A percentile compares a stretch with the other conserved stretches of the same genome.
phyloP scores from a whole-genome alignment of 495 filamentous ascomycete genomes.

The Letharia lupina region DNA sequence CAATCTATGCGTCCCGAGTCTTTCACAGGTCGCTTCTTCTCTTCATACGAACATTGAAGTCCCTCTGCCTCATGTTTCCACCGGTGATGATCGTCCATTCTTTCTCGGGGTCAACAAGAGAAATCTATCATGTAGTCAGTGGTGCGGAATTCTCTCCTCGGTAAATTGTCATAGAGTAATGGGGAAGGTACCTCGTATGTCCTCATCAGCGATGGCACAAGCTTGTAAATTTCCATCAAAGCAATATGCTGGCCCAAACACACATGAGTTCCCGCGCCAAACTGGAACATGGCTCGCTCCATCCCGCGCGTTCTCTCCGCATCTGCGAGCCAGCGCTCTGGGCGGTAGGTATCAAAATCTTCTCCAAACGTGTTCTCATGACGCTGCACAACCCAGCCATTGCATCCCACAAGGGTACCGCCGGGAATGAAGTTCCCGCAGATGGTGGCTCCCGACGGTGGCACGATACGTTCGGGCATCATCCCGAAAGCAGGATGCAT shows the following conservation, averaged over 20 bases:
- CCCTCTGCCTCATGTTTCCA: not conserved
- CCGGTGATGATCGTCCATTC: not conserved
- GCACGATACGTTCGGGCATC: conserved; percentile 43
- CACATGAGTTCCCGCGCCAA: conserved; percentile 50
- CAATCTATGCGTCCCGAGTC: not conserved
- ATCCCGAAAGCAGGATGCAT: conserved; percentile 52
- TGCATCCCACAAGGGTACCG: conserved; percentile 54
- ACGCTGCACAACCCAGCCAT: conserved; percentile 54
- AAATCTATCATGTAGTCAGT: not conserved
- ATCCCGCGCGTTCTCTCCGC: conserved; percentile 43
- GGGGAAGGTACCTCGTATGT: conserved; percentile 45
- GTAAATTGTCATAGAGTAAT: not conserved
- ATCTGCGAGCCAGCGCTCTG: conserved; percentile 50
- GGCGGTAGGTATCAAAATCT: conserved; percentile 47
- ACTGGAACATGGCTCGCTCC: conserved; percentile 53
- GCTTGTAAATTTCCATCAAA: conserved; percentile 47
- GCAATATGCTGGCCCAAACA: conserved; percentile 55
- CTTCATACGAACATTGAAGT: conserved; percentile 7
- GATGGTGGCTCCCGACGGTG: conserved; percentile 27
- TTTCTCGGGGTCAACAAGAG: not conserved
- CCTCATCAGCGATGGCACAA: conserved; percentile 39
- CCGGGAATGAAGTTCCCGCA: conserved; percentile 41
- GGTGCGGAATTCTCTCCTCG: not conserved
- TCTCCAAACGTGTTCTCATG: conserved; percentile 49
- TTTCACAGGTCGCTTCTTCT: not conserved